phyloP scores from a whole-genome alignment of 176 grass and related monocot species.

The Chrysopogon serrulatus region DNA sequence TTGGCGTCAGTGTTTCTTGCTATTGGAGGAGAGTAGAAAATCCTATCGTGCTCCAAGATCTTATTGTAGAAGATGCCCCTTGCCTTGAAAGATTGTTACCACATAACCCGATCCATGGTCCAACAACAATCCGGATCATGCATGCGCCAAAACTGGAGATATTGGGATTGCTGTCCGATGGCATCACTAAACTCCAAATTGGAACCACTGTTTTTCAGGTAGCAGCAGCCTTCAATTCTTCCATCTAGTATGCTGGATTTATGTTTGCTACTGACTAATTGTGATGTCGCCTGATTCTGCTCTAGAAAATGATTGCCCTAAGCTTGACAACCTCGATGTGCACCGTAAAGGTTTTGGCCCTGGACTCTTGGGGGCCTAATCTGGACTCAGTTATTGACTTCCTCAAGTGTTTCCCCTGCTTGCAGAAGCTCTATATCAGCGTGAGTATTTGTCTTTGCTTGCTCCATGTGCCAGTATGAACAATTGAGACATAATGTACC shows the following conservation, averaged over 20 bases:
- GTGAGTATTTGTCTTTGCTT: neutral
- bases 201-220: neutral
- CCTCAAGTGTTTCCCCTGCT: neutral
- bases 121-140: neutral
- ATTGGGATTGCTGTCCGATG: neutral
- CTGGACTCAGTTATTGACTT: neutral
- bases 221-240: neutral
- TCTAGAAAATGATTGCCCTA: neutral
- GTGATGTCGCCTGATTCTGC: neutral
- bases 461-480: neutral
- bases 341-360: slow-evolving; percentile 8
- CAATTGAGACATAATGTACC: too few relatives aligned
- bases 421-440: neutral
- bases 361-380: neutral
- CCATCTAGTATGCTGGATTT: neutral
- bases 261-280: neutral
- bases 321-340: neutral
- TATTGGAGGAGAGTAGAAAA: neutral
- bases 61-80: slow-evolving; percentile 2
- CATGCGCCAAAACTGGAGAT: neutral
- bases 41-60: neutral
- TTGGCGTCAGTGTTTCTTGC: neutral
- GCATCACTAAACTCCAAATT: neutral
- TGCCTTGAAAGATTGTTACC: neutral
- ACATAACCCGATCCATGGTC: neutral